Percentiles rank a stretch among this genome's conserved stretches.
Evolutionary conservation across 2,329 filamentous ascomycete genomes (phyloP).

Genomic region (Phymatotrichopsis omnivora): DNA sequence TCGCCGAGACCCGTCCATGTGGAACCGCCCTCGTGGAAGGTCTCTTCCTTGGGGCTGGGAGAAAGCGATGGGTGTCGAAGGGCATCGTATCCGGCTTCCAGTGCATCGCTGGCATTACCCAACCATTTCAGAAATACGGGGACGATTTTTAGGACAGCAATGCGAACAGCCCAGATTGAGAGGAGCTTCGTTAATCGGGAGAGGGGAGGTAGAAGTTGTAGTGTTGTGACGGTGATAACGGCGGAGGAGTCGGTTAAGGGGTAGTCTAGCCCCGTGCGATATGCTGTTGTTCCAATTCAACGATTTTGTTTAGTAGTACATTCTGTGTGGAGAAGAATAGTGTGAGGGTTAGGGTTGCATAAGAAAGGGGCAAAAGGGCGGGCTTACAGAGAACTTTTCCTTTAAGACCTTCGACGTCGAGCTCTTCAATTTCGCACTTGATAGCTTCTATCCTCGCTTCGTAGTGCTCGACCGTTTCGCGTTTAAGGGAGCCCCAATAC

Average conservation of each 20-base stretch:
- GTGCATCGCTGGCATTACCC: constrained; percentile 53
- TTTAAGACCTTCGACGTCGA: constrained; percentile 82
- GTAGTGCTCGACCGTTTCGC: constrained; percentile 54
- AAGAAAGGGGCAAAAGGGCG: constrained; percentile 41
- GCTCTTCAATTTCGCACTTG: constrained; percentile 52
- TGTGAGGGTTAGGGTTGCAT: constrained; percentile 38
- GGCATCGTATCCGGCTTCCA: constrained; percentile 36
- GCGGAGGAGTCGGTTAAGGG: constrained; percentile 83
- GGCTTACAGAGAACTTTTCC: constrained; percentile 68
- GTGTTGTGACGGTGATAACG: constrained; percentile 77
- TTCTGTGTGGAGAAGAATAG: constrained; percentile 33
- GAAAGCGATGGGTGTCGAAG: constrained; percentile 26
- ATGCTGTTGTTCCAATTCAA: constrained; percentile 35
- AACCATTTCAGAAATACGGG: constrained; percentile 59
- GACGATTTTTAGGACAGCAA: constrained; percentile 63
- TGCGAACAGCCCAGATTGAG: constrained; percentile 64
- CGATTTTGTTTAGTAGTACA: constrained; percentile 1
- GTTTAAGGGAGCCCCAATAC: constrained; percentile 63
- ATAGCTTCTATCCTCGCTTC: constrained; percentile 68
- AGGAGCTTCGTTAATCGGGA: constrained; percentile 64
- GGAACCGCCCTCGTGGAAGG: no score
- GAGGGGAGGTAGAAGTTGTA: constrained; percentile 77
- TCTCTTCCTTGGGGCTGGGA: constrained; percentile 7
- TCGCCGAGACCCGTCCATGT: constrained; percentile 44
- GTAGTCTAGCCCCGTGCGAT: constrained; percentile 43